Base-by-base conservation (phyloP, 768 basidiomycete genomes). In the Hirschioporus abietinus region DNA sequence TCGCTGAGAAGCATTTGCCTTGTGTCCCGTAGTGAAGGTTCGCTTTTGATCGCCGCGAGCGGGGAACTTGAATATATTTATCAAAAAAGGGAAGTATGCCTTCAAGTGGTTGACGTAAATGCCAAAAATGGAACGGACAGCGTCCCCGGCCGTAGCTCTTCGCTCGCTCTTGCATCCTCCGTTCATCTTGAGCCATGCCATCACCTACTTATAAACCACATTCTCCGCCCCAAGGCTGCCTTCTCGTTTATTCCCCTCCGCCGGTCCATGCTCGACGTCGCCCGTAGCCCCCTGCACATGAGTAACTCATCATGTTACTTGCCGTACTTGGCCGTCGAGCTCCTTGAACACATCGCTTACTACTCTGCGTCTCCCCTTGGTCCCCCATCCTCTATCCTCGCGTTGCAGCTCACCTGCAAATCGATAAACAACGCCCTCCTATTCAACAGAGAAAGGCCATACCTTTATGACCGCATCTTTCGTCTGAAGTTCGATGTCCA, bases 401-500 rank as follows among this genome's bases (percentile, higher is more conserved):
- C 74, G 9, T 77, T 90, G 36, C 71, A 83, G 63, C 73, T 82
- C 66, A 82, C 84, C 23, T 82, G 76, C 67, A 81, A 81, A 0
- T 71, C 75, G 1, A 70, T 88, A 26, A 74, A 86, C 64, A 72
- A 73, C 52, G 74, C 78, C 8, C 80, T 90, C 34, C 60, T 67
- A 36, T 78, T 78, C 67, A 66, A 81, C 60, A 71, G 72, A 23
- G 66, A 75, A 30, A 80, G 81, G 59, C 84, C 88, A 1, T 81
- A 85, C 66, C 79, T 88, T 59, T 88, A 87, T 71, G 86, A 86
- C 52, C 75, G 76, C 68, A 79, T 88, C 17, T 89, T 85, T 72
- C 77, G 76, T 9, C 72, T 73, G 42, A 82, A 78, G 68, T 88
- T 88, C 67, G 85, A 87, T 71, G 69, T 74, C 27, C 69, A 60